Evolutionary conservation across 495 filamentous ascomycete species (phyloP), one percentile per base, ranked within the genome.

Genomic region (Clavariopsis aquatica): DNA sequence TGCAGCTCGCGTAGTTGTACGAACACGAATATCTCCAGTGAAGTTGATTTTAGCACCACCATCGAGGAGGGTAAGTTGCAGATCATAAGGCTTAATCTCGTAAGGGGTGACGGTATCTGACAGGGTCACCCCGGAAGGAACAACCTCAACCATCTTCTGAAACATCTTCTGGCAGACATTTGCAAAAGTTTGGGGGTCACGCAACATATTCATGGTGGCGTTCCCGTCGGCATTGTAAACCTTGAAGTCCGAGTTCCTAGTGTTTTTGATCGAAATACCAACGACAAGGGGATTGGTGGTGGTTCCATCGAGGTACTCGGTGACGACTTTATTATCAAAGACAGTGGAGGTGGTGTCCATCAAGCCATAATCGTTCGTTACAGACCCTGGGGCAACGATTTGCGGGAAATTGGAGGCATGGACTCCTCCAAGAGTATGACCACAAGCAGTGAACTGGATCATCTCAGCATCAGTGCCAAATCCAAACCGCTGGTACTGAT

Each of bases 401-500:
- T 80, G 72, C 1, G 83, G 80, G 64, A 86, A 86, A 58, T 83
- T 77, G 10, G 60, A 69, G 6, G 76, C 77, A 72, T 88, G 85
- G 7, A 87, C 84, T 20, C 83, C 82, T 23, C 85, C 85, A 31
- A 88, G 74, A 2, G 82, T 81, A 69, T 88, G 85, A 1, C 85
- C 85, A 60, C 85, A 88, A 19, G 84, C 85, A 12, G 79, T 80
- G 52, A 85, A 75, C 62, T 82, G 79, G 49, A 88, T 85, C 81
- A 85, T 85, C 63, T 87, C 81, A 1, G 77, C 74, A 9, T 54
- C 66, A 43, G 6, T 43, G 49, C 71, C 79, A 71, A 85, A 87
- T 13, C 85, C 85, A 77, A 85, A 84, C 57, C 83, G 79, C 23
- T 72, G 41, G 65, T 86, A 87, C 66, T 85, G 82, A 45, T 78